Base-by-base conservation (phyloP, 2,329 filamentous ascomycete species). In the Bisporella sp. region DNA sequence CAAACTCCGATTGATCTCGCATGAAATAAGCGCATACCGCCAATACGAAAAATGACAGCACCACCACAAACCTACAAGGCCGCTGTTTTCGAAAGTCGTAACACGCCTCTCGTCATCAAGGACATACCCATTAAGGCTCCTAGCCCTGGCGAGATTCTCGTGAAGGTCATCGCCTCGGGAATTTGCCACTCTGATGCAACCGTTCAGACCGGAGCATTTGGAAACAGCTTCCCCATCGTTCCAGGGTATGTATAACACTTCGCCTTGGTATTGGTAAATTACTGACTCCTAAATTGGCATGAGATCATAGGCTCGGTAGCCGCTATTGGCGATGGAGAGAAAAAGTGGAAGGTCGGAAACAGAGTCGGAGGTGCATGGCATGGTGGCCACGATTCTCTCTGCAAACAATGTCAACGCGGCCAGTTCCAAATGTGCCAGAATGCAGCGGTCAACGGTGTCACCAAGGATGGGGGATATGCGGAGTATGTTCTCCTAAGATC, bases 121-220 rank as follows among this genome's bases (percentile, higher is more conserved):
- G n/a, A n/a, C n/a, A n/a, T n/a, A n/a, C n/a, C n/a, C n/a, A n/a
- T n/a, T n/a, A n/a, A n/a, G n/a, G n/a, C n/a, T n/a, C n/a, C n/a
- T n/a, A n/a, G n/a, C n/a, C n/a, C n/a, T n/a, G n/a, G n/a, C 64
- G 70, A 84, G 52, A 81, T 86, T 48, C 72, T 82, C 31, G 63
- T 87, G 61, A 75, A 74, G 50, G 71, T 87, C 54, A 86, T 81
- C 12, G 79, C 82, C 52, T 84, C 81, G 2, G 84, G 84, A 31
- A 70, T 87, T 47, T 87, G 84, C 64, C 81, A 79, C 46, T 87
- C 84, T 4, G 76, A 73, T 53, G 57, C 71, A 45, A 71, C 75
- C 56, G 68, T 64, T 53, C 60, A 50, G 50, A 51, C 56, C 5
- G 65, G 42, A 2, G 67, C 69, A n/a, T n/a, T n/a, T n/a, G n/a